Conservation (phyloP, 1,139 yeast species). For the Pneumocystis murina region DNA sequence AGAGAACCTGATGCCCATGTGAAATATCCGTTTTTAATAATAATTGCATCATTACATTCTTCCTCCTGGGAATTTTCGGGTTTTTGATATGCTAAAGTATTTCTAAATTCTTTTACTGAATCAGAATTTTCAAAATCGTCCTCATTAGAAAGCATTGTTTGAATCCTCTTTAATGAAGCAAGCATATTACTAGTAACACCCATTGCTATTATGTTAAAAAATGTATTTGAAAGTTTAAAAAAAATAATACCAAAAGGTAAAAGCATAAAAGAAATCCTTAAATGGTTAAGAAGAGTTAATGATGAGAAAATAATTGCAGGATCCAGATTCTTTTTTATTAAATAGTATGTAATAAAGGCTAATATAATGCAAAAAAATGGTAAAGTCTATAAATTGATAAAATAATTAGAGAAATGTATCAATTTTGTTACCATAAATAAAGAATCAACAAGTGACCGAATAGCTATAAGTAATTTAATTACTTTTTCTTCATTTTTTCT, state of each 20-base stretch:
- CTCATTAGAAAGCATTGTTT: neutral
- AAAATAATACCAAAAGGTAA: slow-evolving; percentile 29
- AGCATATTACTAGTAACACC: neutral
- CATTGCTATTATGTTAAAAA: neutral
- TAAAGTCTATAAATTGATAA: neutral
- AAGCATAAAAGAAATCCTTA: slow-evolving; percentile 85
- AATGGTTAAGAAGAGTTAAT: slow-evolving; percentile 57
- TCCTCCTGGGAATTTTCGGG: neutral
- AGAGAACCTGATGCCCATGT: neutral
- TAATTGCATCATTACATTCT: neutral
- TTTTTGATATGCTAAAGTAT: neutral
- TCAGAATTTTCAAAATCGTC: neutral
- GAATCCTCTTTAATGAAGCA: neutral
- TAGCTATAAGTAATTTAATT: slow-evolving; percentile 63
- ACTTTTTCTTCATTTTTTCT: slow-evolving; percentile 80
- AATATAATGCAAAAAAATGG: neutral
- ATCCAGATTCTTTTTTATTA: slow-evolving; percentile 53
- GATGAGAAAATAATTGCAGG: slow-evolving; percentile 96
- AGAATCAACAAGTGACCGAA: slow-evolving; percentile 54
- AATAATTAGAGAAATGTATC: slow-evolving; percentile 74
- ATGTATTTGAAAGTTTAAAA: neutral
- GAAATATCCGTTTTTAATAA: neutral
- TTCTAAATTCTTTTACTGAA: neutral
- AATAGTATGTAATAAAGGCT: slow-evolving; percentile 16
- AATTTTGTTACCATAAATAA: slow-evolving; percentile 85